Base-by-base conservation (phyloP, 169 alveolate species). In the Neospora caninum region DNA sequence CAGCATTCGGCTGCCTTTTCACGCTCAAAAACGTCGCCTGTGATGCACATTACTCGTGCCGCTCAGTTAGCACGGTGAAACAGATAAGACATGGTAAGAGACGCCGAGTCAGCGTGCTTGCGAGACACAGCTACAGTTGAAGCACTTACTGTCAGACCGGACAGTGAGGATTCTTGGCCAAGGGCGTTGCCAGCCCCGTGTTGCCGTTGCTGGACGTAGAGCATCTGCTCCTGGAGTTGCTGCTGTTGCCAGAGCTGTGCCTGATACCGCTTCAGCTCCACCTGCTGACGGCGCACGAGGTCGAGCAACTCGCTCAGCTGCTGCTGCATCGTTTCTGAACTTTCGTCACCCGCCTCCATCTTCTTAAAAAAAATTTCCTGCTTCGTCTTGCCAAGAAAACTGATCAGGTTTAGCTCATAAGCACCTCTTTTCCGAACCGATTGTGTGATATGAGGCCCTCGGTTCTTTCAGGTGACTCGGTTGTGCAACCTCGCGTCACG, bases 191-290 rank as follows among this genome's bases (percentile, higher is more conserved):
- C 45, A n/a, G 86, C 45, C 86, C 27, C 49, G 43, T 25, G 86
- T 13, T 6, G 86, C 13, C 86, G 86, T 20, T n/a, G 86, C 86
- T 78, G 86, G 39, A n/a, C 18, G 1, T 20, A 16, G 4, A 78
- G 86, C 49, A n/a, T 10, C 86, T 78, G 39, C 86, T 78, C 86
- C 86, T 78, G 86, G 31, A 20, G 86, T 9, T n/a, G 86, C 45
- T 78, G 86, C 86, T 78, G 86, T n/a, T 78, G 86, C 39, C 27
- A 20, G 29, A 78, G 45, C 86, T 78, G 43, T n/a, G 22, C 49
- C 41, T 78, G 86, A 1, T 78, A n/a, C 9, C 86, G 1, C 86
- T 78, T 20, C 22, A 78, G 45, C 45, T 78, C 86, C 45, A 38
- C 86, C n/a, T 78, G 43, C 45, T 78, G 86, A n/a, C 27, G 27